These are phyloP conservation scores for Eucalyptus decipiens DNA, from an alignment of 345 rosid species.

Conservation along the genomic window DNA sequence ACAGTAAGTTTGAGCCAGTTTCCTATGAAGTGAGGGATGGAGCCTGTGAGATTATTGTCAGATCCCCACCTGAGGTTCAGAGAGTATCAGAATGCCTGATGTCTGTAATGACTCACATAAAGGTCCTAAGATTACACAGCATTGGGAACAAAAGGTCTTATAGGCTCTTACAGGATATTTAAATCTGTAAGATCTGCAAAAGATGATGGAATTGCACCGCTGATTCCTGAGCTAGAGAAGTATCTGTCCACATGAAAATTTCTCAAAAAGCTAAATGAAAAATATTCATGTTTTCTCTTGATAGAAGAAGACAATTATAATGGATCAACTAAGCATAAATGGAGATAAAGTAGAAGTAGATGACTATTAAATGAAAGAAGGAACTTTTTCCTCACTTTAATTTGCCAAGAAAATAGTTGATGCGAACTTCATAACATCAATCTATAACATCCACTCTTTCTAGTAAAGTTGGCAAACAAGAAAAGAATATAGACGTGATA, in stretches of 20 bases:
- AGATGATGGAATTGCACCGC: neutral
- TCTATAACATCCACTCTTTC: neutral
- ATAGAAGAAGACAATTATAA: neutral
- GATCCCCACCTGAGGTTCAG: conserved; percentile 44
- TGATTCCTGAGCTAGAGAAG: neutral
- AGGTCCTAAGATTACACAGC: neutral
- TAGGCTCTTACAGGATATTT: neutral
- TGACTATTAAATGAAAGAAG: neutral
- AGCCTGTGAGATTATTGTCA: conserved; percentile 48
- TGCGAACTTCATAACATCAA: neutral
- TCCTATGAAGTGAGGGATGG: conserved; percentile 62
- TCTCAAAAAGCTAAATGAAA: neutral
- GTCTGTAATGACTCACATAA: neutral
- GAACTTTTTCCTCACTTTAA: neutral
- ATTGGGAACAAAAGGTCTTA: neutral
- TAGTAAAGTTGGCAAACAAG: neutral
- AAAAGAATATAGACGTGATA: neutral
- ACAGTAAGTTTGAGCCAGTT: conserved; percentile 41
- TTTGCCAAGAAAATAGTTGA: neutral
- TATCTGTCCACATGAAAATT: neutral
- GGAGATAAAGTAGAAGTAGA: neutral
- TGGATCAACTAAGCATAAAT: neutral
- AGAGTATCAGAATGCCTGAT: neutral
- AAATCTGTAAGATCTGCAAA: neutral
- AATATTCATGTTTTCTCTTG: neutral